Evolutionary conservation across 106 monocot species (phyloP).

Genomic region (Allium cepa): DNA sequence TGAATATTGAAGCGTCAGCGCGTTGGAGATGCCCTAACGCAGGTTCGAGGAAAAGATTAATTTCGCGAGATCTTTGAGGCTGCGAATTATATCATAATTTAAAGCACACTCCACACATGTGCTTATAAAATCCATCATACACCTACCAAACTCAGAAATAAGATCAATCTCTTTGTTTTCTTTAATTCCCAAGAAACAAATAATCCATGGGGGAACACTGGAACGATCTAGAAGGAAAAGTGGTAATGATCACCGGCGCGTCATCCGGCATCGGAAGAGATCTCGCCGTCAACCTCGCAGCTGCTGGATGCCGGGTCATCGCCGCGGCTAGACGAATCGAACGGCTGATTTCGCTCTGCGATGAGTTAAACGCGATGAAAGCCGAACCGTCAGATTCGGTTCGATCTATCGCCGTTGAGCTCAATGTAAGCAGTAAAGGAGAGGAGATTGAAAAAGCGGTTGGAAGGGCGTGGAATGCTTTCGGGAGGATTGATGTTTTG

Average conservation of each 20-base stretch:
- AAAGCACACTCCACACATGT: no score
- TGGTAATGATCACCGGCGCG: slow-evolving; percentile 66
- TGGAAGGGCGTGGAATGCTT: slow-evolving; percentile 36
- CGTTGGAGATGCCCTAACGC: no score
- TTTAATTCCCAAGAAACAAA: no score
- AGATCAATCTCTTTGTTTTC: no score
- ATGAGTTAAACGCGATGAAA: slow-evolving; percentile 36
- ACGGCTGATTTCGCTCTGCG: slow-evolving; percentile 36
- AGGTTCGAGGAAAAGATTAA: no score
- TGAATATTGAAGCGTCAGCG: no score
- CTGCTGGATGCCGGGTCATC: slow-evolving; percentile 33
- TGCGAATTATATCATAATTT: no score
- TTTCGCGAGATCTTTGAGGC: no score
- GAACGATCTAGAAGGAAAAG: slow-evolving; percentile 42
- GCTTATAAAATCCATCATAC: no score
- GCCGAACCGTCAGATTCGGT: background rate
- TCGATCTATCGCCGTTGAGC: slow-evolving; percentile 32
- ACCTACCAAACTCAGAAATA: no score
- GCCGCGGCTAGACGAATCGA: slow-evolving; percentile 37
- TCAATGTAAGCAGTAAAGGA: slow-evolving; percentile 39
- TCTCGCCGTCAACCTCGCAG: slow-evolving; percentile 45
- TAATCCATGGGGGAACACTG: slow-evolving; percentile 18
- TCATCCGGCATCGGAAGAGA: slow-evolving; percentile 57
- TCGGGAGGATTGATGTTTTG: slow-evolving; percentile 49
- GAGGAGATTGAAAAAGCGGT: slow-evolving; percentile 24